Conservation (phyloP, 495 filamentous ascomycete genomes). For the Podospora pseudocomata region DNA sequence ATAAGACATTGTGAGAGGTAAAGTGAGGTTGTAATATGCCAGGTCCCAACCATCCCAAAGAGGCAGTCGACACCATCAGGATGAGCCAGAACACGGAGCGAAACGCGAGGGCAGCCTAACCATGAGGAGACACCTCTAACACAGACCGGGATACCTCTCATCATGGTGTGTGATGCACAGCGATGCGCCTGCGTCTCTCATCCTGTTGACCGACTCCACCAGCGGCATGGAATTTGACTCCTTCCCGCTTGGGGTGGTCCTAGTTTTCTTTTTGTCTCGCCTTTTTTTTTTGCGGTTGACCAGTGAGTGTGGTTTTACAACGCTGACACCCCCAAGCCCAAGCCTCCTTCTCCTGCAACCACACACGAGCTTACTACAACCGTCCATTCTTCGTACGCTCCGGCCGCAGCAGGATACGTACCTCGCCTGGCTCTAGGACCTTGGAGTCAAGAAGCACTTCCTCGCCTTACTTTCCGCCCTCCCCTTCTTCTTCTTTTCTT, state of each 20-base stretch:
- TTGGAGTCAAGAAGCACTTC: background rate
- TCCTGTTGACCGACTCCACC: slow-evolving; percentile 31
- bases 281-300: slow-evolving; percentile 19
- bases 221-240: slow-evolving; percentile 20
- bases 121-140: background rate
- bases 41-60: slow-evolving; percentile 7
- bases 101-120: background rate
- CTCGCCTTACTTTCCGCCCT: slow-evolving; percentile 22
- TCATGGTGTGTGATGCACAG: background rate
- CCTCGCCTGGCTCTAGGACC: background rate
- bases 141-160: slow-evolving; percentile 14
- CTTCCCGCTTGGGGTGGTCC: slow-evolving; percentile 22
- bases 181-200: slow-evolving; percentile 1
- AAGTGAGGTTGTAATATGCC: background rate
- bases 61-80: background rate
- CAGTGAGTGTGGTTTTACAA: slow-evolving; percentile 16
- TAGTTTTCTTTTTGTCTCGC: slow-evolving; percentile 20
- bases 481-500: slow-evolving; percentile 30
- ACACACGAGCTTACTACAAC: slow-evolving; percentile 1
- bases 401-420: slow-evolving; percentile 5
- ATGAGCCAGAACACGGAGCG: slow-evolving; percentile 1
- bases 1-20: slow-evolving; percentile 3
- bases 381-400: slow-evolving; percentile 30
- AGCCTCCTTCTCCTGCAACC: slow-evolving; percentile 18
- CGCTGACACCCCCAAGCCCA: slow-evolving; percentile 27